These are phyloP conservation scores for Terana coerulea DNA, from an alignment of 768 basidiomycete genomes.

Conservation along the genomic window DNA sequence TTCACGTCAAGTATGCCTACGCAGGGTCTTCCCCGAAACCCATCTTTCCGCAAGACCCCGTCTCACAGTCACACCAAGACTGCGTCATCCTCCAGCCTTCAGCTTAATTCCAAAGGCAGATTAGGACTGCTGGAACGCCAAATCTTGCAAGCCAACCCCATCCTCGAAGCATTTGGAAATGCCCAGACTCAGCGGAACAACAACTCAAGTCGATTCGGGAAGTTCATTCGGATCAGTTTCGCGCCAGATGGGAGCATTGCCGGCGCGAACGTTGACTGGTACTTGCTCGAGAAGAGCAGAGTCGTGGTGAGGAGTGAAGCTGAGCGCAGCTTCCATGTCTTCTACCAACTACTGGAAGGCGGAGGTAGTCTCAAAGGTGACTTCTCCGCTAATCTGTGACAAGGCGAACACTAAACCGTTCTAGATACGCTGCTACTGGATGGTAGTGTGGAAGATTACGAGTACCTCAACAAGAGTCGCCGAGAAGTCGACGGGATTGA, in stretches of 20 bases:
- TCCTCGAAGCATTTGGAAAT: constrained; percentile 97
- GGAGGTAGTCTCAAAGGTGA: constrained; percentile 65
- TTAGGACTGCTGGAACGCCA: constrained; percentile 91
- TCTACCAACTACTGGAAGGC: constrained; percentile 91
- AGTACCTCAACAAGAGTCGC: constrained; percentile 87
- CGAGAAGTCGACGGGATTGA: constrained; percentile 94
- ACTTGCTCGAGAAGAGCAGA: constrained; percentile 94
- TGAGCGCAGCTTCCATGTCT: constrained; percentile 94
- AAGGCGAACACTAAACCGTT: not conserved
- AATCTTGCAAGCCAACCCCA: constrained; percentile 96
- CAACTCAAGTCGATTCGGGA: constrained; percentile 98
- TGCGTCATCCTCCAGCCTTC: constrained; percentile 33
- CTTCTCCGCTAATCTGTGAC: constrained; percentile 7
- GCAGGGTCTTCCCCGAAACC: constrained; percentile 65
- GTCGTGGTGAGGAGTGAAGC: constrained; percentile 85
- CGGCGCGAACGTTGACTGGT: constrained; percentile 99
- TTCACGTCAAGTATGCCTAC: constrained; percentile 54
- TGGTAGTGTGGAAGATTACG: constrained; percentile 75
- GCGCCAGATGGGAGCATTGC: constrained; percentile 91
- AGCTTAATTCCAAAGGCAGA: constrained; percentile 60
- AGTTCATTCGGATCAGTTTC: constrained; percentile 96
- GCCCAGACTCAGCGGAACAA: constrained; percentile 98
- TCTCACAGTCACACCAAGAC: constrained; percentile 44
- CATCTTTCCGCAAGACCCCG: constrained; percentile 37
- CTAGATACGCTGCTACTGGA: constrained; percentile 75